Percentiles rank a stretch among this genome's conserved stretches.
These are phyloP conservation scores for Yamadazyma blattariae DNA, from an alignment of 1,139 yeast species.

Conservation along the genomic window DNA sequence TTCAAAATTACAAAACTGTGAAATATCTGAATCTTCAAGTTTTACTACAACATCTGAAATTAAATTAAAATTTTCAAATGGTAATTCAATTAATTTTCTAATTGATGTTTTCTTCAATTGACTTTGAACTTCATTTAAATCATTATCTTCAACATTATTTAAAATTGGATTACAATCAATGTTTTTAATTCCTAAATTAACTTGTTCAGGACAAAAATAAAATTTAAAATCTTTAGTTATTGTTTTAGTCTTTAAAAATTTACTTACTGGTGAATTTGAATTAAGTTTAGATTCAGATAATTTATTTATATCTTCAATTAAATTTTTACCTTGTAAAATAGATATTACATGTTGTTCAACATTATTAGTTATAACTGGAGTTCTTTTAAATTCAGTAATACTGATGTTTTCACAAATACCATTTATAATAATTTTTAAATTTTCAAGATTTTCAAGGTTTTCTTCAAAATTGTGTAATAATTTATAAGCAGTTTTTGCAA, in stretches of 20 bases:
- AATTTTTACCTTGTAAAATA: neutral
- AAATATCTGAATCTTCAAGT: neutral
- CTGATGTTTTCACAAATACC: neutral
- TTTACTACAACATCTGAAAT: neutral
- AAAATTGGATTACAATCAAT: neutral
- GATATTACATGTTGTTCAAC: neutral
- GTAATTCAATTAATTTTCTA: no score
- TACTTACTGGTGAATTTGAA: neutral
- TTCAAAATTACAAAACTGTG: neutral
- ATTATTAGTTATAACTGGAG: neutral
- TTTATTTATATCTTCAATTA: neutral
- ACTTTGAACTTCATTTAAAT: no score
- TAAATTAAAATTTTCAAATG: no score
- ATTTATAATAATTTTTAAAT: neutral
- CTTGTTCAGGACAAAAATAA: neutral
- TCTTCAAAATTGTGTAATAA: no score
- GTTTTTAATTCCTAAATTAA: neutral
- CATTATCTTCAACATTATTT: no score
- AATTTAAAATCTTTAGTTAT: neutral
- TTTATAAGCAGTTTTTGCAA: neutral
- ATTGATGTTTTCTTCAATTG: no score
- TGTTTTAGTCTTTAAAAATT: neutral
- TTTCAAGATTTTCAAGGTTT: no score
- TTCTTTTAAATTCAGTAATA: neutral
- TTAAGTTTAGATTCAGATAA: neutral